A percentile compares a stretch with the other conserved stretches of the same genome.
Evolutionary conservation across 1,139 yeast genomes (phyloP).

Genomic region (Lodderomyces oxycetoniae): DNA sequence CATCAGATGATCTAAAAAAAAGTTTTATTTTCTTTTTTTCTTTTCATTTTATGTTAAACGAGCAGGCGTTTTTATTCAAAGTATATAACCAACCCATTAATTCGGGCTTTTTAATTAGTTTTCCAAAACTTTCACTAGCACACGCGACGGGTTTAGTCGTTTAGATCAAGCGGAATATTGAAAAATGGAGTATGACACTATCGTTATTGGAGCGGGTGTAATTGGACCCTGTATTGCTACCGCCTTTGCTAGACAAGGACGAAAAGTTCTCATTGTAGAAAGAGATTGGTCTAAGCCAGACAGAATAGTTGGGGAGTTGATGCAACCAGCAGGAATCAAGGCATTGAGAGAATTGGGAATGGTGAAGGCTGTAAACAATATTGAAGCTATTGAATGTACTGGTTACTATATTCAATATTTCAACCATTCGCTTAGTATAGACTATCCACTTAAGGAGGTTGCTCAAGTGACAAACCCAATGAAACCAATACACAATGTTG

Average conservation of each 20-base stretch:
- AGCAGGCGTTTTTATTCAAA: no score
- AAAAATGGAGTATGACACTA: constrained; percentile 47
- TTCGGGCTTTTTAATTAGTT: no score
- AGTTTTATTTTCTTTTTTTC: no score
- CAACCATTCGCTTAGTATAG: constrained; percentile 51
- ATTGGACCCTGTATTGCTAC: constrained; percentile 93
- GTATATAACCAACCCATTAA: no score
- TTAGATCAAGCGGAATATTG: no score
- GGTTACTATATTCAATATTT: constrained; percentile 80
- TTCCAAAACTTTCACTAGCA: no score
- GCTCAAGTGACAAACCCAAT: constrained; percentile 39
- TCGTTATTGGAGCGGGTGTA: constrained; percentile 91
- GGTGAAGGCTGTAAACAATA: constrained; percentile 71
- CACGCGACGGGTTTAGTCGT: no score
- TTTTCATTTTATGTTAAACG: no score
- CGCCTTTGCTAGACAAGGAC: constrained; percentile 84
- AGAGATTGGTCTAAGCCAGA: constrained; percentile 92
- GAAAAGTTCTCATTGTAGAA: constrained; percentile 70
- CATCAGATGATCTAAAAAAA: no score
- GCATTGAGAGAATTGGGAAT: constrained; percentile 80
- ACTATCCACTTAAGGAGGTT: constrained; percentile 65
- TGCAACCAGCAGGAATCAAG: constrained; percentile 92
- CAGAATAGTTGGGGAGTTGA: constrained; percentile 91
- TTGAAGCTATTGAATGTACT: constrained; percentile 69
- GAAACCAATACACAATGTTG: constrained; percentile 49